Percentiles rank a stretch among this genome's conserved stretches.
These are phyloP conservation scores for Picochlorum sp. DNA, from an alignment of 139 green algal species.

Conservation along the genomic window DNA sequence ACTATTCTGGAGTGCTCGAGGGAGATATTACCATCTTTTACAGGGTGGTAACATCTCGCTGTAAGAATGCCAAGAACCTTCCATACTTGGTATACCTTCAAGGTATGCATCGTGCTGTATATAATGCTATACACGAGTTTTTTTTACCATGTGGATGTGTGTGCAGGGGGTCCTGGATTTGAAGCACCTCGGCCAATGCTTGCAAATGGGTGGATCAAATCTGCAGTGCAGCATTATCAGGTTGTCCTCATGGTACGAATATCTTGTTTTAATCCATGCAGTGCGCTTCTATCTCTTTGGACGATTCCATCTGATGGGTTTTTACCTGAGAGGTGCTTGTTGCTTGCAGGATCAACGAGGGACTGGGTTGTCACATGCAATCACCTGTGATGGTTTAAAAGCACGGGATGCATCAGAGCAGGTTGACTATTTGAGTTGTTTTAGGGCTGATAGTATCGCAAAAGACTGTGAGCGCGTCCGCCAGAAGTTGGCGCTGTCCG, in stretches of 20 bases:
- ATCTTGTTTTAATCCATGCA: background rate
- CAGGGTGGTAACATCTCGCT: slow-evolving; percentile 52
- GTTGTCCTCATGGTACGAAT: slow-evolving; percentile 61
- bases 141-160: background rate
- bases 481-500: slow-evolving; percentile 43
- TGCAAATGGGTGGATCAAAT: slow-evolving; percentile 67
- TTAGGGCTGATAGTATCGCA: slow-evolving; percentile 86
- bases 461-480: slow-evolving; percentile 76
- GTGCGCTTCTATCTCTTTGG: background rate
- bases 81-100: slow-evolving; percentile 80
- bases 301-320: too few relatives aligned
- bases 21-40: slow-evolving; percentile 64
- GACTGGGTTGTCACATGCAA: slow-evolving; percentile 52
- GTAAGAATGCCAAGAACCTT: slow-evolving; percentile 31
- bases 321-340: too few relatives aligned
- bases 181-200: slow-evolving; percentile 61
- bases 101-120: slow-evolving; percentile 30
- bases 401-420: slow-evolving; percentile 48
- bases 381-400: slow-evolving; percentile 55
- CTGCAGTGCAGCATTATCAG: slow-evolving; percentile 53
- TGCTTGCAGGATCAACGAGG: slow-evolving; percentile 66
- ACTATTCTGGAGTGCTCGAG: slow-evolving; percentile 37
- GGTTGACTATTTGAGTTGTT: slow-evolving; percentile 63
- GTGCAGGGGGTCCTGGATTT: slow-evolving; percentile 77
- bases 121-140: too few relatives aligned